Percentiles rank a stretch among this genome's conserved stretches.
Conservation (phyloP, 768 basidiomycete genomes). For the Sporobolomyces phaffii region DNA sequence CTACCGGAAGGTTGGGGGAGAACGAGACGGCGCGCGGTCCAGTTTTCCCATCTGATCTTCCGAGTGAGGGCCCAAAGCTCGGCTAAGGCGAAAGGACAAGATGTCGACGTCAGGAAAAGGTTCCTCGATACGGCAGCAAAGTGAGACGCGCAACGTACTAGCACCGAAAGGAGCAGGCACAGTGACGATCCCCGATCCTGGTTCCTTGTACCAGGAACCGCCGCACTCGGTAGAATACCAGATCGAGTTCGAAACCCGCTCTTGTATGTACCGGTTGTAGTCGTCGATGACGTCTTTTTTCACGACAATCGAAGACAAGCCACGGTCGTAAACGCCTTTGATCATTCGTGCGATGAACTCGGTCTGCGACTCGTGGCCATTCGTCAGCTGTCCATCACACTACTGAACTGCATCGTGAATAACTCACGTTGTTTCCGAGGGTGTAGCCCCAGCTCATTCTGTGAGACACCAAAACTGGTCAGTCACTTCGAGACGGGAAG, state of each 20-base stretch:
- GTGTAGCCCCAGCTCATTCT: constrained; percentile 15
- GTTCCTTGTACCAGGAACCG: constrained; percentile 13
- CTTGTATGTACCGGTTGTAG: constrained; percentile 14
- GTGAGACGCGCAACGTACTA: no score
- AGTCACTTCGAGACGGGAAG: neutral
- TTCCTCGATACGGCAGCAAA: no score
- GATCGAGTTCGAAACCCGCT: constrained; percentile 9
- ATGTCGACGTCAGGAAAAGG: neutral
- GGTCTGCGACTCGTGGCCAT: neutral
- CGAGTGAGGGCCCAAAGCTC: constrained; percentile 21
- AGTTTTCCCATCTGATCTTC: constrained; percentile 22
- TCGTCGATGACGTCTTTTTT: neutral
- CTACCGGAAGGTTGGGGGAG: neutral
- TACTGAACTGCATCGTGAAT: no score
- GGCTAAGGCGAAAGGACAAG: constrained; percentile 7
- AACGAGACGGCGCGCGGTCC: neutral
- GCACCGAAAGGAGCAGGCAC: constrained; percentile 22
- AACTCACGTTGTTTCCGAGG: constrained; percentile 15
- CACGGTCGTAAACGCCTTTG: constrained; percentile 6
- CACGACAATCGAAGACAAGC: constrained; percentile 23
- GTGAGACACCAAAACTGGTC: neutral
- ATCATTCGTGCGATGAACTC: constrained; percentile 19
- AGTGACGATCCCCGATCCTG: neutral
- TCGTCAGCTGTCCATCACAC: neutral
- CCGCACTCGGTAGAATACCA: neutral